Percentiles rank a stretch among this genome's conserved stretches.
Conservation (phyloP, 371 early-diverging fungal species). For the Zychaea mexicana region DNA sequence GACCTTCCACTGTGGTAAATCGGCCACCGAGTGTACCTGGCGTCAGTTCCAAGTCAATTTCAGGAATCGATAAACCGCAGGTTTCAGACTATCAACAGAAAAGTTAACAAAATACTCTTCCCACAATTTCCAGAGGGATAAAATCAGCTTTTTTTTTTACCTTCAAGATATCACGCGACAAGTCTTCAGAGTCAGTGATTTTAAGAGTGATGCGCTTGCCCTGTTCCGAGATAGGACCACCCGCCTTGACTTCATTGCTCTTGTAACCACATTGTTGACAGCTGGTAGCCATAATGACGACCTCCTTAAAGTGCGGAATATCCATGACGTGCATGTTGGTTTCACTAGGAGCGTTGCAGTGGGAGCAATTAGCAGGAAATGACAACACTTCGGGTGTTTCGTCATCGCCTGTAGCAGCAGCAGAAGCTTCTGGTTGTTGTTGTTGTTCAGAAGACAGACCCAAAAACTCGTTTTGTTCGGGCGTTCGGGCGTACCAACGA, state of each 20-base stretch:
- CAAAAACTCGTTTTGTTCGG: slow-evolving; percentile 77
- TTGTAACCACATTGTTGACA: slow-evolving; percentile 94
- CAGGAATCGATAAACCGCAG: slow-evolving; percentile 89
- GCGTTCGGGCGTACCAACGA: slow-evolving; percentile 70
- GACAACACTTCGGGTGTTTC: slow-evolving; percentile 67
- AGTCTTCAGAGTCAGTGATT: slow-evolving; percentile 83
- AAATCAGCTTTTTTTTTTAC: slow-evolving; percentile 18
- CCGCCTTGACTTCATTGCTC: slow-evolving; percentile 95
- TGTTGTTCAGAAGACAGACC: slow-evolving; percentile 68
- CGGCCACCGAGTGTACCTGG: slow-evolving; percentile 96
- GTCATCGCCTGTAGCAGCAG: slow-evolving; percentile 50
- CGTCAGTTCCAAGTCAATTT: slow-evolving; percentile 81
- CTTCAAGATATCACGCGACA: slow-evolving; percentile 93
- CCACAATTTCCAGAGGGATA: background rate
- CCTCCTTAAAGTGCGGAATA: slow-evolving; percentile 95
- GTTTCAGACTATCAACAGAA: slow-evolving; percentile 72
- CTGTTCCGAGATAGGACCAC: slow-evolving; percentile 80
- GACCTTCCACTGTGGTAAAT: slow-evolving; percentile 95
- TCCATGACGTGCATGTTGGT: slow-evolving; percentile 92
- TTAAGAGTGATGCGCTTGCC: slow-evolving; percentile 84
- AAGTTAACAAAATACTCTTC: background rate
- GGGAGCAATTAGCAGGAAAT: slow-evolving; percentile 90
- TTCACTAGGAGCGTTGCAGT: slow-evolving; percentile 80
- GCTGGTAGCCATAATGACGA: slow-evolving; percentile 94
- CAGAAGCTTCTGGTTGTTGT: slow-evolving; percentile 7